Evolutionary conservation across 139 green algal genomes (phyloP), one percentile per base, ranked within the genome.

Genomic region (Tetradesmus obliquus): DNA sequence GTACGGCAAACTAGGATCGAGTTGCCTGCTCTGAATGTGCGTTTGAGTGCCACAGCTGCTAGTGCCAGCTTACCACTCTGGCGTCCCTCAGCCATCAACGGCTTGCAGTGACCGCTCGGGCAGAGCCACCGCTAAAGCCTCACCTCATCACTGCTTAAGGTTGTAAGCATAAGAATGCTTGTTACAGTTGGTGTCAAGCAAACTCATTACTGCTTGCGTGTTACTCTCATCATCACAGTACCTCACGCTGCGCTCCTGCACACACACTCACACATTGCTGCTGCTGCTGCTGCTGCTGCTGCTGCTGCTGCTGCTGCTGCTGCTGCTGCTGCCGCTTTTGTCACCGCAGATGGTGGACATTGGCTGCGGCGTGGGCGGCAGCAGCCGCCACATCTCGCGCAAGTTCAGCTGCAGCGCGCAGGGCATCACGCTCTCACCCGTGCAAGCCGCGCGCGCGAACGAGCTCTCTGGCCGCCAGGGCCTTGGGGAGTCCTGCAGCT

Each of bases 331-430:
- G 32, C 32, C 32, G 32, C 32, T 45, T 12, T 72, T 12, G 12
- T 12, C 62, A 72, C 62, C 24, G 7, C 92, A 96, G 93, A 97
- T 99, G 94, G 95, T 99, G 19, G 98, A 99, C 89, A 97, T 99
- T 2, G 98, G 98, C 0, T 99, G 98, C 92, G 98, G 98, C 91
- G 97, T 99, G 17, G 98, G 98, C 45, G 98, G 98, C 84, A 98
- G 94, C 92, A 97, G 95, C 83, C 93, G 98, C 2, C 94, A 99
- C 95, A 96, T 99, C 17, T 91, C 95, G 3, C 89, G 93, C 60
- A 99, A 99, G 95, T 97, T 92, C 55, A 95, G 94, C 51, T 96
- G 93, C 90, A 92, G 58, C 0, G 87, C 96, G 0, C 86, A 89
- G 7, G 98, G 98, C 82, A 98, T 99, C 93, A 99, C 98, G 3